phyloP scores from a whole-genome alignment of 2,329 filamentous ascomycete species.

The Trichoderma koningii region DNA sequence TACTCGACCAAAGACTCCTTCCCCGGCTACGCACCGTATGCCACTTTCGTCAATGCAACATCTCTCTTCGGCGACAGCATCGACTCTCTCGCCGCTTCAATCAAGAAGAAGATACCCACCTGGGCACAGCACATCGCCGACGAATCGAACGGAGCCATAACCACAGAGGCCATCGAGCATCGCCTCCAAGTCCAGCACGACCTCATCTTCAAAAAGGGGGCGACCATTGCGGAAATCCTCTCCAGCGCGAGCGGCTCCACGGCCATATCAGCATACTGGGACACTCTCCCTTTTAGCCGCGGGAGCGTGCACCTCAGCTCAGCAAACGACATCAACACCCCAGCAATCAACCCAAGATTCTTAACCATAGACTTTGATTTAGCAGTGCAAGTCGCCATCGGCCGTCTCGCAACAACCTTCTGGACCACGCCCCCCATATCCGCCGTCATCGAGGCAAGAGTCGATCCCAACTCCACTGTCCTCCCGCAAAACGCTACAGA shows the following conservation, averaged over 20 bases:
- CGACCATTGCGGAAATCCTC: slow-evolving; percentile 52
- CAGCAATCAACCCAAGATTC: slow-evolving; percentile 37
- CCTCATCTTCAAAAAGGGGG: slow-evolving; percentile 48
- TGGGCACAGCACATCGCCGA: slow-evolving; percentile 39
- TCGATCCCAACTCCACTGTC: neutral
- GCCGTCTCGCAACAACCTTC: slow-evolving; percentile 37
- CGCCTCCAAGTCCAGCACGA: slow-evolving; percentile 50
- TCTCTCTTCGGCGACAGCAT: slow-evolving; percentile 41
- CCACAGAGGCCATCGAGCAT: slow-evolving; percentile 40
- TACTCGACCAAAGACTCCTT: slow-evolving; percentile 33
- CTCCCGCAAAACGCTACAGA: slow-evolving; percentile 25
- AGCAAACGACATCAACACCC: slow-evolving; percentile 44
- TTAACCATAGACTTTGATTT: slow-evolving; percentile 55
- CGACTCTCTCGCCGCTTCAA: slow-evolving; percentile 33
- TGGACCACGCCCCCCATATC: slow-evolving; percentile 37
- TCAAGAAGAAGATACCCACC: slow-evolving; percentile 33
- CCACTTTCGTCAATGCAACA: slow-evolving; percentile 39
- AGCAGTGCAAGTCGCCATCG: slow-evolving; percentile 45
- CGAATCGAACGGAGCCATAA: slow-evolving; percentile 35
- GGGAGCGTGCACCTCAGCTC: slow-evolving; percentile 59
- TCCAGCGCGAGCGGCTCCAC: slow-evolving; percentile 38
- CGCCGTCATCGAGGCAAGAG: slow-evolving; percentile 6
- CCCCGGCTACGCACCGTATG: slow-evolving; percentile 37
- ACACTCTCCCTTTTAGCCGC: slow-evolving; percentile 54
- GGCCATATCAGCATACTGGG: slow-evolving; percentile 44